phyloP scores from a whole-genome alignment of 2,329 filamentous ascomycete genomes.

The Penicillium verrucosum region DNA sequence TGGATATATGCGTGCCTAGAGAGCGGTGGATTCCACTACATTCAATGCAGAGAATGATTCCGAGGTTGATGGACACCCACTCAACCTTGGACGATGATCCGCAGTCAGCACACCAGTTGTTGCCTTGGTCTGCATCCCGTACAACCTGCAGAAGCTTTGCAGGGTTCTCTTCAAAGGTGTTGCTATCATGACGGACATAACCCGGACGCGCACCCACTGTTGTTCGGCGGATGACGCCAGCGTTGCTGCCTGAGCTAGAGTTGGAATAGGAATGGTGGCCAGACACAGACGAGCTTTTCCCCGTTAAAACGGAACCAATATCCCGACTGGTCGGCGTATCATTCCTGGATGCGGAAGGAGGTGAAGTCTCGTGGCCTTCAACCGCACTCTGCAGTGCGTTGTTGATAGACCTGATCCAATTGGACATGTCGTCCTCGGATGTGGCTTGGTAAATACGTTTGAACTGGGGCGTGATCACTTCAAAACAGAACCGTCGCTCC shows the following conservation, averaged over 20 bases:
- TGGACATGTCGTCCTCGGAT: conserved; percentile 96
- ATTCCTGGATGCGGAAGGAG: conserved; percentile 44
- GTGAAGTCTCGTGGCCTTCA: conserved; percentile 65
- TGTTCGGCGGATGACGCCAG: conserved; percentile 75
- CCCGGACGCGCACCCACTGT: conserved; percentile 86
- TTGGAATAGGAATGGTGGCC: conserved; percentile 51
- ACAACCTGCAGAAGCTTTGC: conserved; percentile 83
- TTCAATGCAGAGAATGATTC: conserved; percentile 94
- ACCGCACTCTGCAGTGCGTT: conserved; percentile 95
- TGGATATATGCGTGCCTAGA: conserved; percentile 94
- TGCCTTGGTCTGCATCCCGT: conserved; percentile 85
- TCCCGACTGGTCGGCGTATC: conserved; percentile 69
- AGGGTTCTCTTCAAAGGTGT: conserved; percentile 74
- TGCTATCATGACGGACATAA: conserved; percentile 66
- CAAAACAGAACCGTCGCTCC: conserved; percentile 93
- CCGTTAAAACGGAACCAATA: conserved; percentile 88
- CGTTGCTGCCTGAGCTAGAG: conserved; percentile 44
- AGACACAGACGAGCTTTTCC: conserved; percentile 70
- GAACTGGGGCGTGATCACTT: conserved; percentile 94
- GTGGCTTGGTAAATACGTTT: conserved; percentile 97
- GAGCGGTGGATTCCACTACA: conserved; percentile 97
- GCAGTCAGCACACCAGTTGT: conserved; percentile 92
- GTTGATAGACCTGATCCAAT: conserved; percentile 94
- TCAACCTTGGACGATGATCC: conserved; percentile 89
- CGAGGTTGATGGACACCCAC: conserved; percentile 98